Evolutionary conservation across 2,329 filamentous ascomycete genomes (phyloP), one percentile per base, ranked within the genome.

Genomic region (Nemania sp.): DNA sequence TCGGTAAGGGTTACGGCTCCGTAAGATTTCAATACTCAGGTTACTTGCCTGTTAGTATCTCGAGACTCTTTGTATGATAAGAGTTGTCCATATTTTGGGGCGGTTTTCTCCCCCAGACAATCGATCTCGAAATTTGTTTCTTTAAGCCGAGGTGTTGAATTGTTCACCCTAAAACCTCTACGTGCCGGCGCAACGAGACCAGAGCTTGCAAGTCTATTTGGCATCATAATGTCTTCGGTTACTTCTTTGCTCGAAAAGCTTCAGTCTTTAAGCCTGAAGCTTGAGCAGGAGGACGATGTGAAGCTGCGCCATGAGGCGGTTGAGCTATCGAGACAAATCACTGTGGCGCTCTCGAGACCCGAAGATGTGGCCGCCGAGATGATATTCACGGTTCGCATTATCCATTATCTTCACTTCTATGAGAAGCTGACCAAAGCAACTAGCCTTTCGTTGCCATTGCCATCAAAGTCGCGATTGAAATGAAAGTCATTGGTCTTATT

Each of bases 401-500:
- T 42, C 10, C 21, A 5, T 42, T 32, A n/a, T 21, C 12, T 13
- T 15, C 18, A 13, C 32, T 35, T 9, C 10, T n/a, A 21, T 20
- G 13, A 13, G 2, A 17, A 35, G 29, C 40, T 57, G 32, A 49
- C 45, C 6, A 54, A 7, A 17, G 29, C 11, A 29, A 40, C 15
- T 37, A 72, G 70, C 68, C 68, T 1, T 60, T 71, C 18, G n/a
- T 67, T 9, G 32, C 64, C 10, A 53, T 69, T 6, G 65, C 68
- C 1, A 64, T 63, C 15, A 68, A 64, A 32, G 67, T 71, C 6
- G 63, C 69, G 2, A 54, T 71, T 5, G 55, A 68, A 5, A 58
- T 72, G 12, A 60, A 63, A 25, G 64, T 72, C 2, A 66, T 72
- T 55, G 67, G 61, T 21, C 43, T 58, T 11, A 68, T 71, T 9